A percentile compares a stretch with the other conserved stretches of the same genome.
phyloP scores from a whole-genome alignment of 495 filamentous ascomycete genomes.

The Acidomyces sp. region DNA sequence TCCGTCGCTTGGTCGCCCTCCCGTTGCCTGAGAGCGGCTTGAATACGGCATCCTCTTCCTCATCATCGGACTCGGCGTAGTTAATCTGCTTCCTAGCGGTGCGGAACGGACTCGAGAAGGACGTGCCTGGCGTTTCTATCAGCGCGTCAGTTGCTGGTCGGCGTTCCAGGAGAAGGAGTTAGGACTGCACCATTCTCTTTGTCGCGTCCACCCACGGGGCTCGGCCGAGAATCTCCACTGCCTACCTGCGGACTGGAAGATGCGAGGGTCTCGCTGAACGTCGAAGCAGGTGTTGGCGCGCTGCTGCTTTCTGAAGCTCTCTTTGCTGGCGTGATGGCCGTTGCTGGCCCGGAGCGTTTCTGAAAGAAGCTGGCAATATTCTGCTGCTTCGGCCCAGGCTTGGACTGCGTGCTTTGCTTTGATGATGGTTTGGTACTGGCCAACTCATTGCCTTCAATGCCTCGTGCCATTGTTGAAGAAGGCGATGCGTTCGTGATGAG shows the following conservation, averaged over 20 bases:
- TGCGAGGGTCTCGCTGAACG: slow-evolving; percentile 55
- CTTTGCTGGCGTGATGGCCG: slow-evolving; percentile 27
- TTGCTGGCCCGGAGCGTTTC: slow-evolving; percentile 42
- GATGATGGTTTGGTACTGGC: slow-evolving; percentile 22
- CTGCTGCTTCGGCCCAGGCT: slow-evolving; percentile 48
- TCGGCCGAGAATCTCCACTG: slow-evolving; percentile 23
- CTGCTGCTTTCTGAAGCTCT: slow-evolving; percentile 32
- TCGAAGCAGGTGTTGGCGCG: slow-evolving; percentile 54
- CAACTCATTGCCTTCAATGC: slow-evolving; percentile 33
- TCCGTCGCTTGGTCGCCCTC: slow-evolving; percentile 25
- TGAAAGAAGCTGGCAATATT: slow-evolving; percentile 78
- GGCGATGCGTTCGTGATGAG: too few species aligned
- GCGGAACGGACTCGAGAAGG: slow-evolving; percentile 44
- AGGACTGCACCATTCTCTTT: slow-evolving; percentile 29
- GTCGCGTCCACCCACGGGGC: slow-evolving; percentile 22
- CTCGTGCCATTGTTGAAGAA: slow-evolving; percentile 27
- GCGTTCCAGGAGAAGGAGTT: slow-evolving; percentile 21
- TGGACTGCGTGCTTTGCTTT: slow-evolving; percentile 31
- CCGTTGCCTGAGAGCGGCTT: slow-evolving; percentile 26
- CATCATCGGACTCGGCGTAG: slow-evolving; percentile 53
- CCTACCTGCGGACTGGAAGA: slow-evolving; percentile 40
- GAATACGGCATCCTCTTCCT: slow-evolving; percentile 44
- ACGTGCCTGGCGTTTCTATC: slow-evolving; percentile 26
- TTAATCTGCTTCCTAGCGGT: slow-evolving; percentile 46
- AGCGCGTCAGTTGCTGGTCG: slow-evolving; percentile 22